These are phyloP conservation scores for Trichoderma reesei DNA, from an alignment of 495 filamentous ascomycete species.

Conservation along the genomic window DNA sequence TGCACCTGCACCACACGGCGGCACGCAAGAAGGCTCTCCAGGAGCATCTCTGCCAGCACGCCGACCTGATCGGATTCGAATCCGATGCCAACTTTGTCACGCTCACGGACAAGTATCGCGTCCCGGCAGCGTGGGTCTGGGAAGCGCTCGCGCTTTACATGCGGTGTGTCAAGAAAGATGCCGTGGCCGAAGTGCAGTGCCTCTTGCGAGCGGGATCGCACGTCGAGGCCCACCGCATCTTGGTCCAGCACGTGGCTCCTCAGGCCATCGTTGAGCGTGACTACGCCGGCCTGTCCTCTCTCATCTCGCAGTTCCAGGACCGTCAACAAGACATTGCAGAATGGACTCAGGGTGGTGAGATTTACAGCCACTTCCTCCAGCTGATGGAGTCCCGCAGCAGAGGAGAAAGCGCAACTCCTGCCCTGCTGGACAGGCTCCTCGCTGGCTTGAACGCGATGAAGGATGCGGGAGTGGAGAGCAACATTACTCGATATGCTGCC, in stretches of 20 bases:
- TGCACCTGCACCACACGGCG: slow-evolving; percentile 55
- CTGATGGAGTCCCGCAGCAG: slow-evolving; percentile 35
- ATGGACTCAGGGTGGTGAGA: slow-evolving; percentile 68
- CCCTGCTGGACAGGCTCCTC: slow-evolving; percentile 45
- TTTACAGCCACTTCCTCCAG: slow-evolving; percentile 71
- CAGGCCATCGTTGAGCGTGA: slow-evolving; percentile 64
- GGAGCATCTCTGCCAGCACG: slow-evolving; percentile 54
- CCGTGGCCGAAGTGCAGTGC: slow-evolving; percentile 52
- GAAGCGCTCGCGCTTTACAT: slow-evolving; percentile 70
- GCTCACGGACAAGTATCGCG: slow-evolving; percentile 45
- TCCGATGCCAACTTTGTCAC: slow-evolving; percentile 46
- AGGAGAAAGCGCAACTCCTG: slow-evolving; percentile 25
- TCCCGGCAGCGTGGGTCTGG: slow-evolving; percentile 67
- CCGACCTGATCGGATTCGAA: slow-evolving; percentile 37
- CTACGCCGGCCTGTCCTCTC: slow-evolving; percentile 48
- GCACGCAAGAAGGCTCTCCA: slow-evolving; percentile 54
- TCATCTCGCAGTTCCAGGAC: slow-evolving; percentile 57
- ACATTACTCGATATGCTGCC: slow-evolving; percentile 39
- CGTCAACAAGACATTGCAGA: slow-evolving; percentile 31
- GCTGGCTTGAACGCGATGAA: slow-evolving; percentile 51
- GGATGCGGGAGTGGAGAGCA: slow-evolving; percentile 38
- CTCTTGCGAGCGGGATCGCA: slow-evolving; percentile 60
- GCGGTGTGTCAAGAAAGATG: slow-evolving; percentile 51
- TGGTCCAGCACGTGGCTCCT: slow-evolving; percentile 64
- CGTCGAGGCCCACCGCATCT: slow-evolving; percentile 68